phyloP scores from a whole-genome alignment of 495 filamentous ascomycete species.

The Aspergillus ostianus region DNA sequence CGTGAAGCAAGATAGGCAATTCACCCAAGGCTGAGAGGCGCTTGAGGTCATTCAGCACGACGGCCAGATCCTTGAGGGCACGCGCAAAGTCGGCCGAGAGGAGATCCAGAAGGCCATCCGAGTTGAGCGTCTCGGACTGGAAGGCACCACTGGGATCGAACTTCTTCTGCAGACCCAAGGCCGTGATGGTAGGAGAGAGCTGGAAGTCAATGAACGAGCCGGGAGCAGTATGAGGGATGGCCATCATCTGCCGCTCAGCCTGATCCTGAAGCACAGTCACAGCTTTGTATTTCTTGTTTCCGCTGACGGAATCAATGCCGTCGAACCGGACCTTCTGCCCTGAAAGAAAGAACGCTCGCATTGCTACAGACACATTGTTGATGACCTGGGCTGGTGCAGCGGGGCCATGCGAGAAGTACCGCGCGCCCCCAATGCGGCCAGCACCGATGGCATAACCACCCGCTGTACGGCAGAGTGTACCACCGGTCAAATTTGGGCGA shows the following conservation, averaged over 20 bases:
- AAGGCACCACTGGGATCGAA: constrained; percentile 28
- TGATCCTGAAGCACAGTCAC: constrained; percentile 69
- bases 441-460: constrained; percentile 79
- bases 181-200: constrained; percentile 82
- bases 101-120: constrained; percentile 75
- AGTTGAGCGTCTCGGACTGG: constrained; percentile 58
- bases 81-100: constrained; percentile 88
- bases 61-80: constrained; percentile 77
- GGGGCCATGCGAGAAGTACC: constrained; percentile 88
- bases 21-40: constrained; percentile 74
- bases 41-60: constrained; percentile 77
- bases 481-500: constrained; percentile 88
- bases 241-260: constrained; percentile 58
- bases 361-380: constrained; percentile 88
- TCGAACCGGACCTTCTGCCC: constrained; percentile 85
- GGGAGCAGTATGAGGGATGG: constrained; percentile 53
- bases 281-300: constrained; percentile 73
- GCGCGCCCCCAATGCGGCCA: constrained; percentile 66
- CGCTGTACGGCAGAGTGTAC: constrained; percentile 77
- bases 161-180: constrained; percentile 55
- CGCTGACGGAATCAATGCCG: constrained; percentile 61
- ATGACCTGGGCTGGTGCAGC: constrained; percentile 84
- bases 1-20: constrained; percentile 71
- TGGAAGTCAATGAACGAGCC: constrained; percentile 84
- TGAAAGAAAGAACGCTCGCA: constrained; percentile 84